Percentiles rank a stretch among this genome's conserved stretches.
Evolutionary conservation across 768 basidiomycete species (phyloP).

Genomic region (Russula dissimulans): DNA sequence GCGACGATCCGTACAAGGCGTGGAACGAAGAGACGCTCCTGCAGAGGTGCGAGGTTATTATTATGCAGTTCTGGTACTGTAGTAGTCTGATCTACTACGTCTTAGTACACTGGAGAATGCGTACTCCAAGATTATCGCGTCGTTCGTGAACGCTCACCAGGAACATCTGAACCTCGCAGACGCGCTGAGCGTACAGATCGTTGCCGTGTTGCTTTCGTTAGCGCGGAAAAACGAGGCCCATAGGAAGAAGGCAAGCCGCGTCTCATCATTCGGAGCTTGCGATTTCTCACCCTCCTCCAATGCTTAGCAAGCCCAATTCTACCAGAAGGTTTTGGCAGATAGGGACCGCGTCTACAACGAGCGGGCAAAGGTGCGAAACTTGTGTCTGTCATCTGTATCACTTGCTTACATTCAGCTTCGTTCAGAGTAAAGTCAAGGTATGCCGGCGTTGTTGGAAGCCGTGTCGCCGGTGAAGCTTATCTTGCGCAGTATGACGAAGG

Average conservation of each 20-base stretch:
- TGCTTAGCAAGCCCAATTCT: conserved; percentile 55
- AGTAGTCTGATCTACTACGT: background rate
- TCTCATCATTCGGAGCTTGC: background rate
- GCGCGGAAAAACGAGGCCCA: conserved; percentile 56
- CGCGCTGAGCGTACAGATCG: conserved; percentile 45
- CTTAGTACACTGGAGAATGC: conserved; percentile 67
- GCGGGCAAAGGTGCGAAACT: conserved; percentile 50
- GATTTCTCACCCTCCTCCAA: background rate
- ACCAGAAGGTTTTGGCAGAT: conserved; percentile 60
- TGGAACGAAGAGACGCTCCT: conserved; percentile 44
- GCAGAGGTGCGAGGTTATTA: conserved; percentile 38
- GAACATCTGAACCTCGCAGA: conserved; percentile 66
- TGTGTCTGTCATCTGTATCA: background rate
- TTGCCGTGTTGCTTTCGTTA: conserved; percentile 50
- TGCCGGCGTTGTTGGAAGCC: conserved; percentile 1
- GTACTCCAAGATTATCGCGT: conserved; percentile 56
- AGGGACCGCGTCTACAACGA: conserved; percentile 60
- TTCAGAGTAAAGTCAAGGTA: conserved; percentile 59
- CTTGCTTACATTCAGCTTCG: conserved; percentile 5
- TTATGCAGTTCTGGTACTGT: too few relatives aligned
- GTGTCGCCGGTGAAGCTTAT: background rate
- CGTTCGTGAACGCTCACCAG: conserved; percentile 50
- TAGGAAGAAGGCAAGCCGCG: conserved; percentile 50
- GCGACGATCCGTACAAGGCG: conserved; percentile 56
- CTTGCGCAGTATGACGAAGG: conserved; percentile 63